Conservation (phyloP, 1,284 basidiomycete genomes). For the Ustilago tritici region DNA sequence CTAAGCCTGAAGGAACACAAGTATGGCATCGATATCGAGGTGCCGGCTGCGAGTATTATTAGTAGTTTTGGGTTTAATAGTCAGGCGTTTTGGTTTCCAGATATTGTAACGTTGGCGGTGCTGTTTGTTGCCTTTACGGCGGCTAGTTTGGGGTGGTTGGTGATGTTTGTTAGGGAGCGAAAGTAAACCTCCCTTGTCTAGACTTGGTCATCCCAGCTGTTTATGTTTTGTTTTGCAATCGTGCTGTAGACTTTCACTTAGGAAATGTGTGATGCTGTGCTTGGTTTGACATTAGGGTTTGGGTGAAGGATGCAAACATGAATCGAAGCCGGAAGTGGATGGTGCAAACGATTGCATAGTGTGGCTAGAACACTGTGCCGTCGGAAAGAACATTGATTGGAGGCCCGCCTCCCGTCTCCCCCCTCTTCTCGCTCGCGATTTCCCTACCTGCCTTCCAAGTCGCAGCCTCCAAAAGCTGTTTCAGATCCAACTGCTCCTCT, state of each 20-base stretch:
- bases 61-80: conserved; percentile 55
- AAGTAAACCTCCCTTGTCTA: conserved; percentile 24
- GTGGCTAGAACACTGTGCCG: conserved; percentile 37
- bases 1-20: conserved; percentile 83
- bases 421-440: conserved; percentile 83
- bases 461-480: conserved; percentile 90
- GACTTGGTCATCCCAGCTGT: no score
- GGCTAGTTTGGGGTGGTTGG: conserved; percentile 34
- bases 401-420: conserved; percentile 81
- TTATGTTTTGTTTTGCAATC: no score
- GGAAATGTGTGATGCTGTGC: no score
- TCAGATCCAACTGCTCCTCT: conserved; percentile 77
- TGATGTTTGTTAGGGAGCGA: conserved; percentile 52
- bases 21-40: conserved; percentile 60
- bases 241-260: no score
- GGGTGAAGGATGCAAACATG: no score
- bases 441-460: conserved; percentile 94
- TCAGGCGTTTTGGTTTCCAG: conserved; percentile 58
- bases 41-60: conserved; percentile 57
- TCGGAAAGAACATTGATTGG: conserved; percentile 74
- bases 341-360: no score
- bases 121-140: conserved; percentile 42
- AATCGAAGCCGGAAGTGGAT: no score
- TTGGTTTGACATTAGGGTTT: not conserved
- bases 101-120: conserved; percentile 42